Evolutionary conservation across 1,284 basidiomycete species (phyloP).

Genomic region (Moesziomyces aphidis): DNA sequence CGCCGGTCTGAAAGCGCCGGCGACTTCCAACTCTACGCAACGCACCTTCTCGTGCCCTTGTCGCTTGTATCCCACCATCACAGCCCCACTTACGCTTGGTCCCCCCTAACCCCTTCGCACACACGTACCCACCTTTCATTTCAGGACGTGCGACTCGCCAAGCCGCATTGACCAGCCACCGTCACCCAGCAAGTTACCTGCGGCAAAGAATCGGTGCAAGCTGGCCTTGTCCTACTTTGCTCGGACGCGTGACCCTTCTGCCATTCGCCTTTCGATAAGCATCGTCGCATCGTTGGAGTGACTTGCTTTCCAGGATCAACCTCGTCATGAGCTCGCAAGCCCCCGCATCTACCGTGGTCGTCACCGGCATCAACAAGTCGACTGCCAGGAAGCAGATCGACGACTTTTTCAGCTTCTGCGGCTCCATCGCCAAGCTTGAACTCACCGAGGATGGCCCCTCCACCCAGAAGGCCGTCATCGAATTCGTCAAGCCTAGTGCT

Average conservation of each 20-base stretch:
- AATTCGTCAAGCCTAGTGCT: conserved; percentile 44
- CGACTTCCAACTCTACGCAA: too few species aligned
- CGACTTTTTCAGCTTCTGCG: conserved; percentile 64
- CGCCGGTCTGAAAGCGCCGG: too few species aligned
- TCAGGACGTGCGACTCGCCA: too few species aligned
- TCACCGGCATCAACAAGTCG: conserved; percentile 44
- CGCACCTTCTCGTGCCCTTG: too few species aligned
- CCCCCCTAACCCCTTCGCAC: too few species aligned
- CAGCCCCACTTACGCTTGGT: too few species aligned
- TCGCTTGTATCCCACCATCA: too few species aligned
- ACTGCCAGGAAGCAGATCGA: conserved; percentile 54
- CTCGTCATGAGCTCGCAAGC: conserved; percentile 18
- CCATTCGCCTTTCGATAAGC: not conserved
- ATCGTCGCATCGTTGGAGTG: not conserved
- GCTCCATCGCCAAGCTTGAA: conserved; percentile 46
- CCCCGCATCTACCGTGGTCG: conserved; percentile 38
- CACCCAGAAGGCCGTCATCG: conserved; percentile 39
- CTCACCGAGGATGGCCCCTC: conserved; percentile 34
- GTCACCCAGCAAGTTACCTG: not conserved
- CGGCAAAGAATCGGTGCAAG: conserved; percentile 18
- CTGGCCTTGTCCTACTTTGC: conserved; percentile 24
- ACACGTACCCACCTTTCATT: too few species aligned
- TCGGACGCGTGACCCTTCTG: not conserved
- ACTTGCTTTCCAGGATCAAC: not conserved
- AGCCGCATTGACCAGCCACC: too few species aligned